These are phyloP conservation scores for Lagerstroemia speciosa DNA, from an alignment of 345 rosid genomes.

Conservation along the genomic window DNA sequence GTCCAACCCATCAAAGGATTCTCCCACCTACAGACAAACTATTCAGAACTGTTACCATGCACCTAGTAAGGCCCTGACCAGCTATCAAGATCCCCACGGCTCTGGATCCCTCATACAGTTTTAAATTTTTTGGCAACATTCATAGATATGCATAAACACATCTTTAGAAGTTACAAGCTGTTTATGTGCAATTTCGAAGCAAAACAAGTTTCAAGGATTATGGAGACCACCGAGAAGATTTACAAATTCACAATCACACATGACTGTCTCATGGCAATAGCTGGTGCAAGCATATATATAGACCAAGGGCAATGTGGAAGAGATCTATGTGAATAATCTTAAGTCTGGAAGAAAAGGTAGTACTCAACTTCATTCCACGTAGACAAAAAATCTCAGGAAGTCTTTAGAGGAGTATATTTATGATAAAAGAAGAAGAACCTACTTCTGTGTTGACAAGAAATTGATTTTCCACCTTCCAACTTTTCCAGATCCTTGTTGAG, in stretches of 20 bases:
- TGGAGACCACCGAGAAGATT: neutral
- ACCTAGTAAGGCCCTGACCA: neutral
- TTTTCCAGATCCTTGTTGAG: conserved; percentile 96
- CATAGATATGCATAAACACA: neutral
- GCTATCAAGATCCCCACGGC: neutral
- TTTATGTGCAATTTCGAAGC: neutral
- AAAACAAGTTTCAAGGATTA: neutral
- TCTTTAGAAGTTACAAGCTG: neutral
- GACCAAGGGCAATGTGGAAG: neutral
- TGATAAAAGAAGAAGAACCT: conserved; percentile 10
- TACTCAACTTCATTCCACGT: neutral
- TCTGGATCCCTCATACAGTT: neutral
- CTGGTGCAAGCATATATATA: neutral
- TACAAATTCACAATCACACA: neutral
- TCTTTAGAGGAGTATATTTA: neutral
- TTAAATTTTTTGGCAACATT: neutral
- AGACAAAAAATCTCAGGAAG: neutral
- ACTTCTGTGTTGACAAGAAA: conserved; percentile 86
- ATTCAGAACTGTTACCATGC: neutral
- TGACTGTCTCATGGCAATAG: neutral
- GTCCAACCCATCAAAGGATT: conserved; percentile 99
- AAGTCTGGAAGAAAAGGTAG: neutral
- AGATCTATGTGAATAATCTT: neutral
- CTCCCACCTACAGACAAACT: conserved; percentile 67
- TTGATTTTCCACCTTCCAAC: conserved; percentile 92